phyloP scores from a whole-genome alignment of 1,139 yeast species.

The Citeromyces hawaiiensis region DNA sequence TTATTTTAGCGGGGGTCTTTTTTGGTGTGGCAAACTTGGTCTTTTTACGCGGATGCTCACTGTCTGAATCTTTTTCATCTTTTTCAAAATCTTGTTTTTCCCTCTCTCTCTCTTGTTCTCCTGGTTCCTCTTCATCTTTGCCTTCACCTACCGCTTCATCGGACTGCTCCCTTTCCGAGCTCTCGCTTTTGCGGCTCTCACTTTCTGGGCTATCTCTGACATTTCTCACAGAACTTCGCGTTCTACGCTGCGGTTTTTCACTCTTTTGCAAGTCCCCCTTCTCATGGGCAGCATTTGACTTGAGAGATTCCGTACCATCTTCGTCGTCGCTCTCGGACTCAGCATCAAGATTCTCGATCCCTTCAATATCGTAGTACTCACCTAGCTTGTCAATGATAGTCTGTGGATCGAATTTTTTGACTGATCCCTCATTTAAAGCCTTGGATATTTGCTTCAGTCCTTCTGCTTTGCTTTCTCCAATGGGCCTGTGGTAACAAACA shows the following conservation, averaged over 20 bases:
- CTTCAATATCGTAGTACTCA: constrained; percentile 5
- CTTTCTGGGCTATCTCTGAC: constrained; percentile 12
- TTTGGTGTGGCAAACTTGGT: constrained; percentile 4
- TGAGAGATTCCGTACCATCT: constrained; percentile 1
- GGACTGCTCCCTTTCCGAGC: constrained; percentile 3
- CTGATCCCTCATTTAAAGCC: constrained; percentile 26
- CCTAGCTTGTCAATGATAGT: constrained; percentile 5
- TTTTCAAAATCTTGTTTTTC: neutral
- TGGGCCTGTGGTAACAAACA: constrained; percentile 58
- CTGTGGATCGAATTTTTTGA: too few species aligned
- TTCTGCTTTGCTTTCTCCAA: constrained; percentile 43
- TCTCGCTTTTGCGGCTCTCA: constrained; percentile 4
- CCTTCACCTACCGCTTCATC: constrained; percentile 5
- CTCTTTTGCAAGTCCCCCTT: constrained; percentile 4
- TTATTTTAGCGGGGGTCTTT: constrained; percentile 10
- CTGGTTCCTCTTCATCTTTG: constrained; percentile 1
- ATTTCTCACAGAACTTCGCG: constrained; percentile 7
- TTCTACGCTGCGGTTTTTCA: constrained; percentile 6
- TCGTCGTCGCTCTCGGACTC: constrained; percentile 3
- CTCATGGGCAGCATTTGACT: constrained; percentile 2
- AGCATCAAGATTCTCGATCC: constrained; percentile 5
- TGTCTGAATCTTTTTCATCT: neutral
- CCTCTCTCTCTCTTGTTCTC: neutral
- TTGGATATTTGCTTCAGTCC: constrained; percentile 44
- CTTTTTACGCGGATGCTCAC: neutral